Evolutionary conservation across 2,329 filamentous ascomycete genomes (phyloP).

Genomic region (Colletotrichum zoysiae): DNA sequence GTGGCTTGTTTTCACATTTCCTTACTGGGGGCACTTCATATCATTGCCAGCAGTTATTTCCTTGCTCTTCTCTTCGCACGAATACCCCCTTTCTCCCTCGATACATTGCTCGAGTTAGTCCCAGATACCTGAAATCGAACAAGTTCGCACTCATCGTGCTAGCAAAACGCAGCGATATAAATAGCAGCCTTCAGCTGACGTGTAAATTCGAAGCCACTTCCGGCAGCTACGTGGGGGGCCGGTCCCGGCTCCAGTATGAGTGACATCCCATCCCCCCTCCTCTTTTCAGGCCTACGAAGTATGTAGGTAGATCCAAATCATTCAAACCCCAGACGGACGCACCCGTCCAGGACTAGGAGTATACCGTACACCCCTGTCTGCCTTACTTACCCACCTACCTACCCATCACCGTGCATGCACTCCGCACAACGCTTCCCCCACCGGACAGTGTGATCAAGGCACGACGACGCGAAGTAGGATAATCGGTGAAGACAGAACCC

Average conservation of each 20-base stretch:
- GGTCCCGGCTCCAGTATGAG: background rate
- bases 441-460: background rate
- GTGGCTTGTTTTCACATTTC: conserved; percentile 9
- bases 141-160: background rate
- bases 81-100: conserved; percentile 30
- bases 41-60: conserved; percentile 1
- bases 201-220: background rate
- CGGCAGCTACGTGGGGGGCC: background rate
- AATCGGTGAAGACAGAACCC: background rate
- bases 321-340: background rate
- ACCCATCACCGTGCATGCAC: background rate
- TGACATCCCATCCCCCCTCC: background rate
- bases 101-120: conserved; percentile 2
- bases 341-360: background rate
- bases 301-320: background rate
- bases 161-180: background rate
- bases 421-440: background rate
- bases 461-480: background rate
- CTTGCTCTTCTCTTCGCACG: conserved; percentile 20
- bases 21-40: background rate
- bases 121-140: conserved; percentile 16
- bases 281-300: background rate
- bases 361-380: conserved; percentile 5
- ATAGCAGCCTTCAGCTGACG: background rate
- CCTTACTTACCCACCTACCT: background rate